Evolutionary conservation across 352 stramenopile species (phyloP), one percentile per base, ranked within the genome.

Genomic region (Hyaloperonospora arabidopsidis): DNA sequence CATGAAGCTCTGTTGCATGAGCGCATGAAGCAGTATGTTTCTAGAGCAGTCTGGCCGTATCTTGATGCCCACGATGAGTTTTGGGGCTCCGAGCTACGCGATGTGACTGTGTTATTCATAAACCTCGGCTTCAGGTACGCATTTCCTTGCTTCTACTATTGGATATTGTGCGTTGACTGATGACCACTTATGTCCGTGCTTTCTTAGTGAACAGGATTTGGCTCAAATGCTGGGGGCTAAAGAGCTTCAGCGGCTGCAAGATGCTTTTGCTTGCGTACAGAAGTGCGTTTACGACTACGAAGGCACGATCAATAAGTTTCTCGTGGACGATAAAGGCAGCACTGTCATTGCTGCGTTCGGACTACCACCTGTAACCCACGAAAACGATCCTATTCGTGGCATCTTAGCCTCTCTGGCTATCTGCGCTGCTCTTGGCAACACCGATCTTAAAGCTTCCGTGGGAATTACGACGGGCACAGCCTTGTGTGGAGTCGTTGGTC

Each of bases 291-390:
- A 95, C 69, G 79, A 92, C 58, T 97, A 97, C 58, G 92, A 97
- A 82, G 92, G 92, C 55, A 95, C 85, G 14, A 95, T 97, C 59
- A 97, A 97, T 72, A 97, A 97, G 67, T 97, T 97, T 51, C 72
- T 97, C n/a, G 87, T 97, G 17, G 91, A 97, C 52, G 91, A 97
- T 65, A 97, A 97, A 64, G 91, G 91, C 35, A 94, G 79, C 54
- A 97, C 91, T 1, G 82, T 97, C 8, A 94, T 97, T 54, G 91
- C 89, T n/a, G 88, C 91, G 2, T 97, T 96, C 53, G 90, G 89
- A 15, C 54, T 97, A 38, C 87, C 90, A 8, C 90, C 91, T 0
- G 82, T 96, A n/a, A 90, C 84, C 1, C 87, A 97, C 67, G 87
- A 95, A 51, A 95, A 97, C 57, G 91, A 97, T 39, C 73, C 86